Percentiles rank a stretch among this genome's conserved stretches.
These are phyloP conservation scores for Lenwebbia sp. DNA, from an alignment of 345 rosid species.

Conservation along the genomic window DNA sequence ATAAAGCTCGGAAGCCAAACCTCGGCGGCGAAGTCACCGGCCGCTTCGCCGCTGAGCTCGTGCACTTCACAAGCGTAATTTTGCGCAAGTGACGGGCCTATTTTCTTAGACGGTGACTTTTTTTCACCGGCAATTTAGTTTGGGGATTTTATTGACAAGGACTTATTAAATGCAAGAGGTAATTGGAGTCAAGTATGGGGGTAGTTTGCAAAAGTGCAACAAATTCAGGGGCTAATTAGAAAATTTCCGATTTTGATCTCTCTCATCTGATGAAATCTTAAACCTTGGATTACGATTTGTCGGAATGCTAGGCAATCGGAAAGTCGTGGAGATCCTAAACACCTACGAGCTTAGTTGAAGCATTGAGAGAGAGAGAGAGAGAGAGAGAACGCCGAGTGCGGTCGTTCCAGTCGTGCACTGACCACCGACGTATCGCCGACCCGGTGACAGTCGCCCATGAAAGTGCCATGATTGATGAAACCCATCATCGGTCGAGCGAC, in stretches of 20 bases:
- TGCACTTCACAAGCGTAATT: no score
- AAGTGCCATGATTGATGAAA: not conserved
- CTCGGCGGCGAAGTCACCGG: no score
- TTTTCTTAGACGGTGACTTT: not conserved
- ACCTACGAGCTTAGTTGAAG: not conserved
- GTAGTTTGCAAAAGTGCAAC: not conserved
- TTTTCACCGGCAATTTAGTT: accelerated
- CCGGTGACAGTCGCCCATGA: not conserved
- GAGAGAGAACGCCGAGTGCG: not conserved
- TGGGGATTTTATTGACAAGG: not conserved
- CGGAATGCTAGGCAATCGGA: not conserved
- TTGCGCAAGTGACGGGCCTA: no score
- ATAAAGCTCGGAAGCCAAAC: not conserved
- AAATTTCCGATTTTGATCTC: not conserved
- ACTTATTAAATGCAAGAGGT: not conserved
- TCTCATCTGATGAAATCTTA: not conserved
- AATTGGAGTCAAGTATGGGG: not conserved
- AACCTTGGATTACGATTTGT: not conserved
- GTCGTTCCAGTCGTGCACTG: not conserved
- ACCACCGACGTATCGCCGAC: not conserved
- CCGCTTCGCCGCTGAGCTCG: no score
- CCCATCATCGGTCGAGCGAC: not conserved
- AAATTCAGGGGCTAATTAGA: not conserved
- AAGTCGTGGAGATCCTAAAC: not conserved
- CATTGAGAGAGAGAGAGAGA: not conserved